Base-by-base conservation (phyloP, 2,329 filamentous ascomycete species). In the Trichoderma breve region DNA sequence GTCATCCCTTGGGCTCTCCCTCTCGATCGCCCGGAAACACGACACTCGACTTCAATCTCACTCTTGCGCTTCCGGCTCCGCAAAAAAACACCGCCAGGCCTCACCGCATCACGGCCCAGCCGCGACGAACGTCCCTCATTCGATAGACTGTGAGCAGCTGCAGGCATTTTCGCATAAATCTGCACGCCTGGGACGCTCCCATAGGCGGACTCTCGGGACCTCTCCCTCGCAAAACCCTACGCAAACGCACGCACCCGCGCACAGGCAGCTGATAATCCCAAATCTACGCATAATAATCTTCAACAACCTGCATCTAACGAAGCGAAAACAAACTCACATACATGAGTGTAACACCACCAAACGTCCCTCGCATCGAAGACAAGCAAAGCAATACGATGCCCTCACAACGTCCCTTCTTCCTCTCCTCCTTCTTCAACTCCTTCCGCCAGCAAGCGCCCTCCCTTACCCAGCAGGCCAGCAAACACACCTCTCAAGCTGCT, bases 361-460 rank as follows among this genome's bases (percentile, higher is more conserved):
- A 28, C 6, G 15, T 24, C 47, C 62, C 47, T 53, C 21, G 21
- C 47, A 53, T 53, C 47, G n/a, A 53, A 6, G 47, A 53, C n/a
- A 24, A 53, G 21, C 47, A 21, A 64, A 43, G 24, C 55, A 58
- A 51, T 36, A 70, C 36, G 58, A 87, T 87, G 85, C 83, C 86
- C 62, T 86, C 85, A 43, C 86, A 88, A 76, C 84, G 86, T 64
- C 86, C 86, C 61, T 88, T 85, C 79, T 87, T 88, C 81, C 84
- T 88, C 76, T 86, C 86, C 61, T 85, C 84, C 76, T 87, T 88
- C 81, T 83, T 88, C 79, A 84, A 86, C 78, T 85, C 86, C 79
- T 87, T 88, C 77, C 85, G 86, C 66, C 85, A 85, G 72, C 84
- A 84, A 76, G 78, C 81, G 14, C 80, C 83, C 24, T 75, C 82